These are phyloP conservation scores for Alisma plantagoaquatica DNA, from an alignment of 106 monocot genomes.

Conservation along the genomic window DNA sequence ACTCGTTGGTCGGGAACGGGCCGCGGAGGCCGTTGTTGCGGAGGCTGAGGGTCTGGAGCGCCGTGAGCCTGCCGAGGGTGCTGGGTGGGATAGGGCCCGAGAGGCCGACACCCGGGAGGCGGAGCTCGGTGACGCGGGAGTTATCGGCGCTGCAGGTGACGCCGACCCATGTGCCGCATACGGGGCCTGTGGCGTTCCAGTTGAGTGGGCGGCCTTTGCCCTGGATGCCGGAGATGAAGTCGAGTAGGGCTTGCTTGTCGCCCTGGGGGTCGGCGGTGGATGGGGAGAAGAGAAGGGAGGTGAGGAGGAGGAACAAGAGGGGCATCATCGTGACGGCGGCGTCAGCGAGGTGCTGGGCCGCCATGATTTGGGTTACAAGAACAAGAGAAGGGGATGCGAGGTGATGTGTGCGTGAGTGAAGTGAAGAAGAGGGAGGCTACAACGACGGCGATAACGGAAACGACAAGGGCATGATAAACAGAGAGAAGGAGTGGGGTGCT, in stretches of 20 bases:
- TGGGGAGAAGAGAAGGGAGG: slow-evolving; percentile 17
- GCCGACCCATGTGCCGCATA: slow-evolving; percentile 54
- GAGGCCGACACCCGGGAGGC: slow-evolving; percentile 51
- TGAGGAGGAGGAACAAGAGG: not conserved
- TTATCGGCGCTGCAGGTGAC: slow-evolving; percentile 33
- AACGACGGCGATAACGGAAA: too few species aligned
- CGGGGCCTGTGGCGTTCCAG: slow-evolving; percentile 36
- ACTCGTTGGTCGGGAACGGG: slow-evolving; percentile 48
- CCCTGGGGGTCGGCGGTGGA: not conserved
- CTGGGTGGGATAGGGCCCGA: slow-evolving; percentile 49
- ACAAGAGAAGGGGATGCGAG: too few species aligned
- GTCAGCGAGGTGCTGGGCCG: too few species aligned
- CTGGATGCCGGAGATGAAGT: slow-evolving; percentile 34
- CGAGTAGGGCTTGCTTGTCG: slow-evolving; percentile 49
- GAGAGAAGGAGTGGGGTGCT: too few species aligned
- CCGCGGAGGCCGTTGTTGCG: slow-evolving; percentile 66
- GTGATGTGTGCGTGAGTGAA: too few species aligned
- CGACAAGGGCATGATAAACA: too few species aligned
- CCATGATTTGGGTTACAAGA: too few species aligned
- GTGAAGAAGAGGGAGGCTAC: too few species aligned
- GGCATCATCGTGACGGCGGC: too few species aligned
- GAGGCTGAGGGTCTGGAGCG: slow-evolving; percentile 54
- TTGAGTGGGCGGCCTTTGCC: slow-evolving; percentile 11
- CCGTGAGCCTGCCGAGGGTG: slow-evolving; percentile 51
- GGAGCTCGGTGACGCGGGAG: slow-evolving; percentile 41